Evolutionary conservation across 768 basidiomycete species (phyloP).

Genomic region (Mrakia hoshinonis): DNA sequence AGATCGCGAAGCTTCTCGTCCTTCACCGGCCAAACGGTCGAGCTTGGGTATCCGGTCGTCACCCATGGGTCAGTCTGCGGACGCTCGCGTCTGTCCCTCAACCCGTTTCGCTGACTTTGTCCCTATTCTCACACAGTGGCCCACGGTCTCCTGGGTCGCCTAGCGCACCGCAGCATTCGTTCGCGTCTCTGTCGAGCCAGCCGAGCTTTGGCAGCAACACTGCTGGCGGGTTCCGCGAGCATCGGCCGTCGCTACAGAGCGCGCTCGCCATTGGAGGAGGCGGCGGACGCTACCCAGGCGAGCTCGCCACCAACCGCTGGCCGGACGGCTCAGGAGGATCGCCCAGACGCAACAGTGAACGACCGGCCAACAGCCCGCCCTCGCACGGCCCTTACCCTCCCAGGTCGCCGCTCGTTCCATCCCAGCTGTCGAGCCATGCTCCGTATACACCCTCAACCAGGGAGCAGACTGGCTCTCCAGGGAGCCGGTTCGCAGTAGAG

Average conservation of each 20-base stretch:
- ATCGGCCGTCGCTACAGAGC: constrained; percentile 2
- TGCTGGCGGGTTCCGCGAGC: constrained; percentile 4
- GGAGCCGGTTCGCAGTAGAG: not conserved
- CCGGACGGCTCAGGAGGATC: not conserved
- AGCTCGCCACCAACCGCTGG: not conserved
- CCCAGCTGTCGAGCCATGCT: not conserved
- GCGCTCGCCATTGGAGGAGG: not conserved
- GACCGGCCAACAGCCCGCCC: not conserved
- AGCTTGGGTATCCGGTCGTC: constrained; percentile 2
- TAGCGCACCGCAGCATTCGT: not conserved
- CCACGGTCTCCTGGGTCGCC: not conserved
- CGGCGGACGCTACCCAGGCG: not conserved
- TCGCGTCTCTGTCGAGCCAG: not conserved
- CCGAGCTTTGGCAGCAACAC: not conserved
- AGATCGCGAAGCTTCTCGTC: constrained; percentile 19
- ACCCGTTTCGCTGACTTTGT: too few relatives aligned
- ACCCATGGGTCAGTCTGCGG: not conserved
- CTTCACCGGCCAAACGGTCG: not conserved
- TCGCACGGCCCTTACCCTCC: not conserved
- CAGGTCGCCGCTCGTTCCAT: constrained; percentile 4
- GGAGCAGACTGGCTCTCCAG: not conserved
- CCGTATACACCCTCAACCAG: not conserved
- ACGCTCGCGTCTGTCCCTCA: too few relatives aligned
- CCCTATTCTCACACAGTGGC: not conserved
- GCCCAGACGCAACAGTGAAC: not conserved